A percentile compares a stretch with the other conserved stretches of the same genome.
These are phyloP conservation scores for Fusarium aywerte DNA, from an alignment of 2,329 filamentous ascomycete species.

Conservation along the genomic window DNA sequence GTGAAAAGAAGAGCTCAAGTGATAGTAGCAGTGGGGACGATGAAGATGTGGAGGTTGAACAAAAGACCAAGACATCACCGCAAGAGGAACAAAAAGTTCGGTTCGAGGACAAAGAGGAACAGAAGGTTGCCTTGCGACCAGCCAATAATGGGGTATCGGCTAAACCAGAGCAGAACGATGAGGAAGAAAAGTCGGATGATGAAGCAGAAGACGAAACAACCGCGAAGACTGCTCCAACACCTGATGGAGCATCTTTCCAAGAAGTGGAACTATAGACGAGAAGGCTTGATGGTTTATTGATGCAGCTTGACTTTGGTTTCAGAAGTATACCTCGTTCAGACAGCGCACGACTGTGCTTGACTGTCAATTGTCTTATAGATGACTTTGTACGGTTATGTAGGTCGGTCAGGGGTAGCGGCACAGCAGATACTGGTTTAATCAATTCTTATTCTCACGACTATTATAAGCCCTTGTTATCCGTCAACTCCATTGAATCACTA, in stretches of 20 bases:
- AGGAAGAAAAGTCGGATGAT: slow-evolving; percentile 50
- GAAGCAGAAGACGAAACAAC: slow-evolving; percentile 50
- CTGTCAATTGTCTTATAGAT: slow-evolving; percentile 10
- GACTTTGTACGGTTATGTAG: slow-evolving; percentile 28
- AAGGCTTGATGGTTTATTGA: background rate
- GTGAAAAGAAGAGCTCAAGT: slow-evolving; percentile 33
- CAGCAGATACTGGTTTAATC: slow-evolving; percentile 42
- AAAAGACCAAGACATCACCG: slow-evolving; percentile 50
- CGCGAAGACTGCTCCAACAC: slow-evolving; percentile 58
- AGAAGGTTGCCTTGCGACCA: slow-evolving; percentile 64
- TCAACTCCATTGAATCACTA: background rate
- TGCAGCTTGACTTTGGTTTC: slow-evolving; percentile 4
- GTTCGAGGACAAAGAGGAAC: slow-evolving; percentile 65
- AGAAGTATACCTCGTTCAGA: slow-evolving; percentile 13
- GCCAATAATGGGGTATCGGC: slow-evolving; percentile 47
- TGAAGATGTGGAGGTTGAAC: slow-evolving; percentile 48
- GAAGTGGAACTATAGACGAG: slow-evolving; percentile 66
- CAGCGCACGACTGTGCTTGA: slow-evolving; percentile 8
- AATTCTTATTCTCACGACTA: slow-evolving; percentile 1
- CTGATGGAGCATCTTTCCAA: slow-evolving; percentile 70
- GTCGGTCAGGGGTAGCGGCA: slow-evolving; percentile 27
- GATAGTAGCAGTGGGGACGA: slow-evolving; percentile 38
- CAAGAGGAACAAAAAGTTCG: slow-evolving; percentile 67
- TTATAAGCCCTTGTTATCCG: background rate
- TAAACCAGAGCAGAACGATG: slow-evolving; percentile 47